Base-by-base conservation (phyloP, 768 basidiomycete genomes). In the Suillus spraguei region DNA sequence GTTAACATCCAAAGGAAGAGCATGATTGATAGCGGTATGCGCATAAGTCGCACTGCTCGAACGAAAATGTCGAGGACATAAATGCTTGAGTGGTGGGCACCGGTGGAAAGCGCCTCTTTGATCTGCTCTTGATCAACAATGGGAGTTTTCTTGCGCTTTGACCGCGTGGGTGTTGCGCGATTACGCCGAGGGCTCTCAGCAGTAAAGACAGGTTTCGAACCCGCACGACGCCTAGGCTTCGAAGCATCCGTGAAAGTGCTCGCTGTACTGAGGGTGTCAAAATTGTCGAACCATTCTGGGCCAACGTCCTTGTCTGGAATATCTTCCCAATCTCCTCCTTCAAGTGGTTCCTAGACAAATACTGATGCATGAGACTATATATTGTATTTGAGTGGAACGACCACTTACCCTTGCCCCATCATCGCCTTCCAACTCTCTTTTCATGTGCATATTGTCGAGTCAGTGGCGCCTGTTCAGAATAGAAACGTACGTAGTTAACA, bases 11-110 rank as follows among this genome's bases (percentile, higher is more conserved):
- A 85, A 11, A 87, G 36, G 64, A 82, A 82, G 28, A 88, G 67
- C 41, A 87, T 67, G 63, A 88, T 59, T 7, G 82, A 81, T 16
- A 92, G 78, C 2, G 90, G 90, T 60, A 69, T 77, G 46, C 84
- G 82, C 63, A 91, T 78, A 36, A 85, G 78, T 20, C 75, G 70
- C 47, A 90, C 67, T 0, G 85, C 81, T 22, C 73, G 77, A 47
- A 70, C 71, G 62, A 87, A 33, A 41, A 92, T 72, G 67, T 85
- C 84, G 28, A 83, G 68, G 22, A 74, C 33, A 70, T 87, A 91
- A 8, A 62, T 62, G 11, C 75, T 58, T 3, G 77, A 70, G 50
- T 67, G 76, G 60, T 64, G 72, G 44, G 62, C 71, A 17, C 76
- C 69, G 7, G 68, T 60, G 4, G 69, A 60, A 16, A 71, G 36